Evolutionary conservation across 495 filamentous ascomycete genomes (phyloP).

Genomic region (Cladorrhinum samala): DNA sequence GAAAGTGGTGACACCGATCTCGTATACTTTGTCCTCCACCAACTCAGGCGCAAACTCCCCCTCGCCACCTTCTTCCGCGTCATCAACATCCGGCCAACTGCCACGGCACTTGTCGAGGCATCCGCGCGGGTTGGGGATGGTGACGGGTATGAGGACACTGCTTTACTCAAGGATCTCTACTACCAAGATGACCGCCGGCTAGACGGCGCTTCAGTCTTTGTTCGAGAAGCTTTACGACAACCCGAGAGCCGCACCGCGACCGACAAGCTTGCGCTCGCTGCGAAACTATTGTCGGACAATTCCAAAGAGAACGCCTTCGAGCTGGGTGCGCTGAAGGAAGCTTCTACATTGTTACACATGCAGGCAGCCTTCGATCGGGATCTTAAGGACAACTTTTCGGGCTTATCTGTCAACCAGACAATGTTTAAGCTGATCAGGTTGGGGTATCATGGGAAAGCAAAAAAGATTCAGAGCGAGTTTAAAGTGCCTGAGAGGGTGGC

Average conservation of each 20-base stretch:
- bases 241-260: slow-evolving; percentile 50
- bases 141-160: slow-evolving; percentile 54
- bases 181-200: slow-evolving; percentile 93
- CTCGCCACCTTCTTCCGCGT: slow-evolving; percentile 88
- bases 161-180: slow-evolving; percentile 89
- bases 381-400: slow-evolving; percentile 65
- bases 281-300: slow-evolving; percentile 70
- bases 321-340: slow-evolving; percentile 69
- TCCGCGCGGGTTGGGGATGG: slow-evolving; percentile 47
- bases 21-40: slow-evolving; percentile 79
- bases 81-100: slow-evolving; percentile 79
- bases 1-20: slow-evolving; percentile 93
- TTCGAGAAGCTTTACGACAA: slow-evolving; percentile 71
- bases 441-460: slow-evolving; percentile 71
- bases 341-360: slow-evolving; percentile 67
- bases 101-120: slow-evolving; percentile 83
- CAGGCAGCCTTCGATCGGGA: slow-evolving; percentile 84
- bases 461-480: slow-evolving; percentile 85
- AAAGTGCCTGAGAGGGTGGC: slow-evolving; percentile 82
- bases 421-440: slow-evolving; percentile 72
- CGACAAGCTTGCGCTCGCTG: slow-evolving; percentile 82
- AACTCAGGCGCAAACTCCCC: slow-evolving; percentile 85
- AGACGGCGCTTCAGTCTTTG: slow-evolving; percentile 81
- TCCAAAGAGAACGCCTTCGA: slow-evolving; percentile 74
- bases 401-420: slow-evolving; percentile 84